These are phyloP conservation scores for Penicillium janthinellum DNA, from an alignment of 2,329 filamentous ascomycete species.

Conservation along the genomic window DNA sequence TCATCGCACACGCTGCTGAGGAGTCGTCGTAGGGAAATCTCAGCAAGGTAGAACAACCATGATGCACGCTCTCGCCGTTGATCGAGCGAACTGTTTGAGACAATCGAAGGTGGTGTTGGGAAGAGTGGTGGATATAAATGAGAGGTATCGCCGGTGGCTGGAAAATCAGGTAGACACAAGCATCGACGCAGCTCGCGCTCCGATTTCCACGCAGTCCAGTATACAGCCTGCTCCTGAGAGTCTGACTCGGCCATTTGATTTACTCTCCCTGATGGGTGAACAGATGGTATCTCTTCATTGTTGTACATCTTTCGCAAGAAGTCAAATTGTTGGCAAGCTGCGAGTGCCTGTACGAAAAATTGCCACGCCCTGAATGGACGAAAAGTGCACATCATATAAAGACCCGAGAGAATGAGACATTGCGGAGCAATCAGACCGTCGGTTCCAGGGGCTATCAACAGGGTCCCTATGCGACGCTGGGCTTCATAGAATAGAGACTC, in stretches of 20 bases:
- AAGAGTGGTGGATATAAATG: neutral
- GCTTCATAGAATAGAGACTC: neutral
- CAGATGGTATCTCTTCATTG: neutral
- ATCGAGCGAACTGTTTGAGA: neutral
- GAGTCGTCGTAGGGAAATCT: neutral
- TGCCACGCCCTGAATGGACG: neutral
- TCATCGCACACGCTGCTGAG: neutral
- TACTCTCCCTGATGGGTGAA: neutral
- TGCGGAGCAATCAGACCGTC: neutral
- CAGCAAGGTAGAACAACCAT: neutral
- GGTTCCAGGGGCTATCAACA: neutral
- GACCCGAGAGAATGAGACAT: neutral
- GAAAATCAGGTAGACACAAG: neutral
- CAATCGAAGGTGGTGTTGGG: neutral
- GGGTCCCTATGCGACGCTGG: neutral
- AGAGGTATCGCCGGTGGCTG: neutral
- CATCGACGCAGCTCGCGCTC: neutral
- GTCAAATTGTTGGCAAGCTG: neutral
- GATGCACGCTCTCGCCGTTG: neutral
- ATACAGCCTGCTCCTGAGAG: neutral
- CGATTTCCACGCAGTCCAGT: neutral
- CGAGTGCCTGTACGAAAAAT: neutral
- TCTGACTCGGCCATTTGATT: neutral
- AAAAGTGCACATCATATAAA: neutral
- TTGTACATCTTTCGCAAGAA: neutral